Percentiles rank a stretch among this genome's conserved stretches.
phyloP scores from a whole-genome alignment of 768 basidiomycete species.

The Candolleomyces aberdarensis region DNA sequence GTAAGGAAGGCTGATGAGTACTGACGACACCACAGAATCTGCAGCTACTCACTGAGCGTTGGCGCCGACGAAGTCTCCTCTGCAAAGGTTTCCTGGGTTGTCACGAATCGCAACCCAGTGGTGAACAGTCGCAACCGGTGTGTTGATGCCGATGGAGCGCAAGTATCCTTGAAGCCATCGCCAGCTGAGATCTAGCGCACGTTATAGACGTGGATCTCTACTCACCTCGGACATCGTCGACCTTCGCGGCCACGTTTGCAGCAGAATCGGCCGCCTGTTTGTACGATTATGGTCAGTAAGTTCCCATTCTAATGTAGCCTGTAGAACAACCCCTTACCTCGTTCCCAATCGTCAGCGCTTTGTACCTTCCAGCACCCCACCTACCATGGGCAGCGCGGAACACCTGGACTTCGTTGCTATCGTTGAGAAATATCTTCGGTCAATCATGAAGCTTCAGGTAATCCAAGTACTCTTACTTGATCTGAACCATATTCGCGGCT shows the following conservation, averaged over 20 bases:
- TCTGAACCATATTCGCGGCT: constrained; percentile 19
- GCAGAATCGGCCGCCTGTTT: constrained; percentile 26
- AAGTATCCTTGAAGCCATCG: constrained; percentile 23
- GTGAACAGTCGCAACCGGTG: constrained; percentile 36
- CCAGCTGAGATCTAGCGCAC: background rate
- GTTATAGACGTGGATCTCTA: background rate
- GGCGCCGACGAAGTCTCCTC: constrained; percentile 35
- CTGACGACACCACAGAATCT: background rate
- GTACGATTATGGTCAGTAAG: background rate
- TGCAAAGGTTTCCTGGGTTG: constrained; percentile 27
- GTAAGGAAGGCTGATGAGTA: background rate
- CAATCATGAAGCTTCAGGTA: background rate
- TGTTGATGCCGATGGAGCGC: constrained; percentile 28
- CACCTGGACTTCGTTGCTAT: constrained; percentile 32
- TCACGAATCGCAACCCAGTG: constrained; percentile 32
- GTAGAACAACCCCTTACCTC: constrained; percentile 20
- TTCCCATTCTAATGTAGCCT: background rate
- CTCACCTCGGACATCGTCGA: constrained; percentile 32
- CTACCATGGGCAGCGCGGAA: constrained; percentile 29
- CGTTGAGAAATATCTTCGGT: background rate
- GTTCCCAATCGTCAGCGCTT: constrained; percentile 36
- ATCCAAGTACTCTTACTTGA: constrained; percentile 23
- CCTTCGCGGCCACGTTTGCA: constrained; percentile 32
- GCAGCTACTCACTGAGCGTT: constrained; percentile 34
- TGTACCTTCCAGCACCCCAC: constrained; percentile 30